These are phyloP conservation scores for Cicer bijugum DNA, from an alignment of 306 rosid species.

Conservation along the genomic window DNA sequence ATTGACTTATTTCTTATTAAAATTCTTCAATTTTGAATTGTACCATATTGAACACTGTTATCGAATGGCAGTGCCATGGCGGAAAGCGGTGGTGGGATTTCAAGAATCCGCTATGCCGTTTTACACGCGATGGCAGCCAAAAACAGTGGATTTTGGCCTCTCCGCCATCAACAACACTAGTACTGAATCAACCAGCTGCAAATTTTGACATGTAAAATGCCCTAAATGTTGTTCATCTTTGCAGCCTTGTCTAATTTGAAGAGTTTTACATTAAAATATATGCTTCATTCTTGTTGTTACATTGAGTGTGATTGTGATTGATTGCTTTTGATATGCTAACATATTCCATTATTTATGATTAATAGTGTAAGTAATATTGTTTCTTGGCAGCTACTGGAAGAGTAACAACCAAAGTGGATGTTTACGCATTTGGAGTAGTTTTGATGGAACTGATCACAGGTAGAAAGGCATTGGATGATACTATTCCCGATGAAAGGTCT, in stretches of 20 bases:
- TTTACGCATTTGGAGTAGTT: constrained; percentile 87
- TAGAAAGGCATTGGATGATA: constrained; percentile 76
- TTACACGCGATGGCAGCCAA: too few relatives aligned
- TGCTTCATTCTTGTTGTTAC: constrained; percentile 23
- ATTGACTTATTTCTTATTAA: constrained; percentile 13
- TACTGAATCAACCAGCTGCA: neutral
- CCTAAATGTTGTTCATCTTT: constrained; percentile 9
- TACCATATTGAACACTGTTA: neutral
- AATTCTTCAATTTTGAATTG: neutral
- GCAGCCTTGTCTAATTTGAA: constrained; percentile 14
- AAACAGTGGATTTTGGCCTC: too few relatives aligned
- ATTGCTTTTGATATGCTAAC: neutral
- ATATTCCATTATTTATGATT: constrained; percentile 3
- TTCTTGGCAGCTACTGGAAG: constrained; percentile 80
- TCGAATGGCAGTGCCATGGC: too few relatives aligned
- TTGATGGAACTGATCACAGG: constrained; percentile 87
- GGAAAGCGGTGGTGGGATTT: too few relatives aligned
- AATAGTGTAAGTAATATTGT: constrained; percentile 11
- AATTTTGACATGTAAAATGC: constrained; percentile 6
- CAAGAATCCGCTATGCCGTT: too few relatives aligned
- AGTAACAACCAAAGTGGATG: constrained; percentile 94
- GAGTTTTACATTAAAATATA: neutral
- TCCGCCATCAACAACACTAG: too few relatives aligned
- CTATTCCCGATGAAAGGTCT: constrained; percentile 77
- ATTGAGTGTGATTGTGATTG: constrained; percentile 17